Percentiles rank a stretch among this genome's conserved stretches.
phyloP scores from a whole-genome alignment of 2,329 filamentous ascomycete species.

The Teratosphaeria viscida region DNA sequence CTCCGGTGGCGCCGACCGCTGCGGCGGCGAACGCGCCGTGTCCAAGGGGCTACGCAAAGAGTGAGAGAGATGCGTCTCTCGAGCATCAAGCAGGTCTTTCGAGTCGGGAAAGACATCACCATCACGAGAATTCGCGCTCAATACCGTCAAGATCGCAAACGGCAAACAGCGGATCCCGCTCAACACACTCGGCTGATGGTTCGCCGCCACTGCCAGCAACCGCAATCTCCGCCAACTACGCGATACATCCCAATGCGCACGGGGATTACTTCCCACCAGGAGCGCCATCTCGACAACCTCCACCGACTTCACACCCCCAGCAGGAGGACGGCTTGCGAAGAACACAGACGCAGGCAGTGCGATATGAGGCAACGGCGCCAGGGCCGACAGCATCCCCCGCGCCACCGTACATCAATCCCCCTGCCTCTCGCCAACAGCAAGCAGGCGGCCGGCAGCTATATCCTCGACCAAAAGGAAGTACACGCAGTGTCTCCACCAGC shows the following conservation, averaged over 20 bases:
- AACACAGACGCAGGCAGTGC: constrained; percentile 16
- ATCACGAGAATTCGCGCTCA: constrained; percentile 11
- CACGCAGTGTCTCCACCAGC: constrained; percentile 63
- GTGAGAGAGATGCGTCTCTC: constrained; percentile 9
- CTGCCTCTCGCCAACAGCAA: constrained; percentile 3
- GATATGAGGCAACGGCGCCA: constrained; percentile 17
- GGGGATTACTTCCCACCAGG: constrained; percentile 16
- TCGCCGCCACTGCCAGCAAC: constrained; percentile 33
- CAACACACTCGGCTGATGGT: constrained; percentile 38
- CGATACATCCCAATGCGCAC: constrained; percentile 7
- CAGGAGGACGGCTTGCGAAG: constrained; percentile 2
- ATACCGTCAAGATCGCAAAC: constrained; percentile 27
- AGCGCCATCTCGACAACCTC: not conserved
- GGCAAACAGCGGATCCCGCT: constrained; percentile 28
- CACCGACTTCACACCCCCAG: constrained; percentile 8
- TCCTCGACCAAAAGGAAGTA: constrained; percentile 44
- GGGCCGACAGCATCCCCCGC: constrained; percentile 10
- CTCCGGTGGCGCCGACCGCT: constrained; percentile 8
- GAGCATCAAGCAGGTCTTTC: not conserved
- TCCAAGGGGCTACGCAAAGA: constrained; percentile 5
- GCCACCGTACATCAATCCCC: constrained; percentile 15
- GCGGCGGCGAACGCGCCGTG: constrained; percentile 4
- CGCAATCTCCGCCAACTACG: constrained; percentile 6
- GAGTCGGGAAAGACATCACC: constrained; percentile 3
- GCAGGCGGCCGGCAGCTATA: constrained; percentile 1